phyloP scores from a whole-genome alignment of 495 filamentous ascomycete genomes.

The Trichoderma asperelloides region DNA sequence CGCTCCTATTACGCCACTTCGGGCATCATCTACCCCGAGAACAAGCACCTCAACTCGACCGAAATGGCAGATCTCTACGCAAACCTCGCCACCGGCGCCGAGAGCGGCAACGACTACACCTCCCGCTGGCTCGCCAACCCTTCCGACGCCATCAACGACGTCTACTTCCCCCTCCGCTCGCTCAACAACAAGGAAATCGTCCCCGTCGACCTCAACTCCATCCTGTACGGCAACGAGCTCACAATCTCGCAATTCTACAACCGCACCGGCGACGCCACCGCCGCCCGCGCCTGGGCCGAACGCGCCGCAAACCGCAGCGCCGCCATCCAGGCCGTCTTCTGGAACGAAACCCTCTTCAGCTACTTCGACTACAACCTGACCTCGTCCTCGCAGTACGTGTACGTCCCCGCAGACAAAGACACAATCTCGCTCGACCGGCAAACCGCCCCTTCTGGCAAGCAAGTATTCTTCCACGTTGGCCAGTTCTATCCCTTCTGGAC shows the following conservation, averaged over 20 bases:
- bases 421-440: conserved; percentile 20
- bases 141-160: conserved; percentile 33
- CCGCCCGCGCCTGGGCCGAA: conserved; percentile 23
- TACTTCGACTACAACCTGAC: conserved; percentile 47
- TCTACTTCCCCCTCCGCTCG: conserved; percentile 43
- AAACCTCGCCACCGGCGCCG: conserved; percentile 40
- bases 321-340: conserved; percentile 39
- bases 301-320: conserved; percentile 29
- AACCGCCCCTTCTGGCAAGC: conserved; percentile 28
- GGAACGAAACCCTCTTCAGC: conserved; percentile 36
- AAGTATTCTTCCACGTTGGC: conserved; percentile 32
- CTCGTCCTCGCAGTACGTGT: conserved; percentile 28
- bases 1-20: conserved; percentile 27
- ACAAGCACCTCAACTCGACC: conserved; percentile 26
- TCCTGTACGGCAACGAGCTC: conserved; percentile 40
- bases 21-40: conserved; percentile 41
- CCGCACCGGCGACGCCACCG: conserved; percentile 21
- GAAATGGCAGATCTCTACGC: conserved; percentile 33
- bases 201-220: conserved; percentile 42
- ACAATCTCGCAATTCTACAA: conserved; percentile 30
- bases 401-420: conserved; percentile 29
- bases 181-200: conserved; percentile 33
- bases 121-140: conserved; percentile 32
- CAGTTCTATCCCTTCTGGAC: conserved; percentile 46
- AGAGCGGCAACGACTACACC: conserved; percentile 41